Percentiles rank a stretch among this genome's conserved stretches.
Conservation (phyloP, 495 filamentous ascomycete genomes). For the Lepidopterella palustris region DNA sequence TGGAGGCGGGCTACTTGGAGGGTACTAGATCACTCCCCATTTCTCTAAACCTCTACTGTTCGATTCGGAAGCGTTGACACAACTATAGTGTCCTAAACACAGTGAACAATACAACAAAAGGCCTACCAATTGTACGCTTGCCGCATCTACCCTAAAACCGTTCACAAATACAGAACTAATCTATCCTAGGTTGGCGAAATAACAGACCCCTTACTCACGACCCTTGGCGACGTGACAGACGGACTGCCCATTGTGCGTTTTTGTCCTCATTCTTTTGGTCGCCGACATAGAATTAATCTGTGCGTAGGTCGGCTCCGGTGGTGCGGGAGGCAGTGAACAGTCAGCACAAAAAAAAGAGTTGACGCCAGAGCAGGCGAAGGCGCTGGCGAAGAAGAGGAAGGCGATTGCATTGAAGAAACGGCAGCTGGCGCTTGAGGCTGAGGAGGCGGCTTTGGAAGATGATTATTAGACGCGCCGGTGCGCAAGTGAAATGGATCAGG, state of each 20-base stretch:
- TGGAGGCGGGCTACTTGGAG: slow-evolving; percentile 18
- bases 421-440: slow-evolving; percentile 19
- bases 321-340: neutral
- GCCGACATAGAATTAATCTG: neutral
- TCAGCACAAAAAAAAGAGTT: neutral
- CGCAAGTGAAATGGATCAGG: too few species aligned
- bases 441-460: slow-evolving; percentile 13
- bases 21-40: slow-evolving; percentile 1
- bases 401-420: slow-evolving; percentile 9
- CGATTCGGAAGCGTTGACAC: neutral
- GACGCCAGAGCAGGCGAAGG: slow-evolving; percentile 5
- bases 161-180: neutral
- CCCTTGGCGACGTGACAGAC: slow-evolving; percentile 11
- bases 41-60: too few species aligned
- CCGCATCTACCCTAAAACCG: slow-evolving; percentile 1
- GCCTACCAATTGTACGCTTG: slow-evolving; percentile 13
- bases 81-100: slow-evolving; percentile 11
- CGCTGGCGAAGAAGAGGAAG: slow-evolving; percentile 14
- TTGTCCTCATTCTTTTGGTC: neutral
- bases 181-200: slow-evolving; percentile 16
- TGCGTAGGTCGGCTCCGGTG: slow-evolving; percentile 5
- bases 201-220: slow-evolving; percentile 4
- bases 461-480: too few species aligned
- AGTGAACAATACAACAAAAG: slow-evolving; percentile 14
- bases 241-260: slow-evolving; percentile 17